Base-by-base conservation (phyloP, 2,329 filamentous ascomycete genomes). In the Pseudogymnoascus destructans region DNA sequence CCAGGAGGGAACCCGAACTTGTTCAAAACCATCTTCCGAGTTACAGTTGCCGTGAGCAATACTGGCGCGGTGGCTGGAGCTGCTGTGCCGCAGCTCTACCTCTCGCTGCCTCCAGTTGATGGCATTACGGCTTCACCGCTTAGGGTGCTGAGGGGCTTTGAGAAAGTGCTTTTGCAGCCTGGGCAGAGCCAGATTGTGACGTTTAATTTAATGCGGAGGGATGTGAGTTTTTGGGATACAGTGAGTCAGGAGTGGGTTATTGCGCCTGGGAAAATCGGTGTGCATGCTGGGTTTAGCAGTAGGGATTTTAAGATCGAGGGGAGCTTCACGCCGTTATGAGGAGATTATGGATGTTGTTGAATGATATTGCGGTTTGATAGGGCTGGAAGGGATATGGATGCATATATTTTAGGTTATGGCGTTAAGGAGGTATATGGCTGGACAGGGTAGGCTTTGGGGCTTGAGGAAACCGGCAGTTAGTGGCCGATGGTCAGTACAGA, bases 161-260 rank as follows among this genome's bases (percentile, higher is more conserved):
- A 77, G 25, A 85, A 84, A 67, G 73, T 80, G 0, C 68, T 66
- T 1, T 65, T 87, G 5, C 63, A 66, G 0, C 72, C 77, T 0
- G 75, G 76, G 0, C 69, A 78, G 63, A 73, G 71, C 1, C 68
- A 71, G 2, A 70, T 69, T 0, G 66, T 56, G 11, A 73, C 75
- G 17, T 75, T 89, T 64, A 71, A 73, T 0, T 64, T 89, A 59
- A 86, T 78, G 5, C 77, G 86, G 59, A 80, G 84, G 64, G 86
- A 89, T 66, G 59, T 89, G 58, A 88, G 85, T 63, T 84, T 87
- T 49, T 89, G 86, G 86, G 84, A 86, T 66, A 77, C 81, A 0
- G 70, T 73, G 5, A 68, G 72, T 38, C 85, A 88, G 72, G 87
- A 89, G 63, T 89, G 86, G 86, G 75, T 81, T 1, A 73, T 83